These are phyloP conservation scores for Apiospora sp. DNA, from an alignment of 2,329 filamentous ascomycete genomes.

Conservation along the genomic window DNA sequence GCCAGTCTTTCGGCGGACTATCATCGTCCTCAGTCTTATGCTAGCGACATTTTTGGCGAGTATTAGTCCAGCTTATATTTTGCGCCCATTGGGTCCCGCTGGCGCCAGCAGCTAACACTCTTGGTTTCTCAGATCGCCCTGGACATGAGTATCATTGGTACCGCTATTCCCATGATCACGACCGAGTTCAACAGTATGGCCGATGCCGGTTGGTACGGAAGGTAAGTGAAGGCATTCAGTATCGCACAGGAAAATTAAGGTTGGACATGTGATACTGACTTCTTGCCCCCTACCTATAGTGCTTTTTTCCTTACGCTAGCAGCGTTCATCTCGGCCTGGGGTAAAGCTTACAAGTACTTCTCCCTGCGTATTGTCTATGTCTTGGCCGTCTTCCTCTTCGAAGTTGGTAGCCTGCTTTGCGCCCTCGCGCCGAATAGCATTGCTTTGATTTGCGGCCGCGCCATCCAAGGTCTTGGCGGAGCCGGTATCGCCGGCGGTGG, in stretches of 20 bases:
- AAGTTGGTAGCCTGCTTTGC: too few relatives aligned
- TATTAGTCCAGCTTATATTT: neutral
- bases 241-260: too few relatives aligned
- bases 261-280: too few relatives aligned
- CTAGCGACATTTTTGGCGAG: neutral
- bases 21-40: neutral
- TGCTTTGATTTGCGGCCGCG: too few relatives aligned
- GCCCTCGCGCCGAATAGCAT: too few relatives aligned
- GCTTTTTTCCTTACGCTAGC: slow-evolving; percentile 22
- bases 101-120: neutral
- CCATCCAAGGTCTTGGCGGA: too few relatives aligned
- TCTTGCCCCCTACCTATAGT: neutral
- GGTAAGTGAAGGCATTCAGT: neutral
- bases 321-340: slow-evolving; percentile 20
- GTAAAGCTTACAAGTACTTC: slow-evolving; percentile 16
- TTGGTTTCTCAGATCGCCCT: slow-evolving; percentile 1
- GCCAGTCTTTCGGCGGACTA: neutral
- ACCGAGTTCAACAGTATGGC: slow-evolving; percentile 23
- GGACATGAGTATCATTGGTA: slow-evolving; percentile 25
- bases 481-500: too few relatives aligned
- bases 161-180: slow-evolving; percentile 22
- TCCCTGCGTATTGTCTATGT: slow-evolving; percentile 34
- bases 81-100: too few relatives aligned
- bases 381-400: slow-evolving; percentile 37
- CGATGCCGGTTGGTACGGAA: slow-evolving; percentile 27